phyloP scores from a whole-genome alignment of 2,329 filamentous ascomycete species.

The Talaromyces sp. region DNA sequence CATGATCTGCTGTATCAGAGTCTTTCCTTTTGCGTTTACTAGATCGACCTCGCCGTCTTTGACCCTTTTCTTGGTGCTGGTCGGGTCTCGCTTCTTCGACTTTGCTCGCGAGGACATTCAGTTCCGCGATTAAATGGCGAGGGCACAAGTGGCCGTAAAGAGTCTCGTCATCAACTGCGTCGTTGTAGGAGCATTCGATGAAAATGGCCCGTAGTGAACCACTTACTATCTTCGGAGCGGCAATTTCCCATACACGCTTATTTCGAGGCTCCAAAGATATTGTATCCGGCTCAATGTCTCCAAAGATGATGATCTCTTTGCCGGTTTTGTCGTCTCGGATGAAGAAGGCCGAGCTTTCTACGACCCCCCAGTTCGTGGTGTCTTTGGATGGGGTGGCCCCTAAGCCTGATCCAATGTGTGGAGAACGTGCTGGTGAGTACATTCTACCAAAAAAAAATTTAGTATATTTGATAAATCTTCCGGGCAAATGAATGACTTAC shows the following conservation, averaged over 20 bases:
- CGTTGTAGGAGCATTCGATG: constrained; percentile 92
- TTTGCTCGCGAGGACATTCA: constrained; percentile 67
- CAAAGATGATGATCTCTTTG: constrained; percentile 85
- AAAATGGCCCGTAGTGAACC: constrained; percentile 77
- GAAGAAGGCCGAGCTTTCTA: constrained; percentile 88
- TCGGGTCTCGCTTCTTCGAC: constrained; percentile 52
- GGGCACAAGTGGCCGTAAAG: constrained; percentile 90
- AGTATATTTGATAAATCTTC: neutral
- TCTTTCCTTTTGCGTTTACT: constrained; percentile 43
- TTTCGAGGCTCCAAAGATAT: constrained; percentile 80
- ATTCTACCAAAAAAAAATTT: constrained; percentile 23
- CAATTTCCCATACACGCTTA: constrained; percentile 78
- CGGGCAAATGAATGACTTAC: constrained; percentile 23
- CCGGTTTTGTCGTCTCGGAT: constrained; percentile 70
- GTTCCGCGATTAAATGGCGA: constrained; percentile 74
- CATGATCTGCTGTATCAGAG: constrained; percentile 19
- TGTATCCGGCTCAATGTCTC: constrained; percentile 90
- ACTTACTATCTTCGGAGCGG: constrained; percentile 74
- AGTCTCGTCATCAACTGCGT: constrained; percentile 70
- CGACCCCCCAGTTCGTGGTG: constrained; percentile 27
- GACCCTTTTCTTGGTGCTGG: constrained; percentile 31
- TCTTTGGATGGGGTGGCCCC: constrained; percentile 20
- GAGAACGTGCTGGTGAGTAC: constrained; percentile 31
- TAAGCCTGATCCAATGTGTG: constrained; percentile 21
- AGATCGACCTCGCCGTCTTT: constrained; percentile 30